Evolutionary conservation across 2,329 filamentous ascomycete species (phyloP), one percentile per base, ranked within the genome.

Genomic region (Xylariaceae sp.): DNA sequence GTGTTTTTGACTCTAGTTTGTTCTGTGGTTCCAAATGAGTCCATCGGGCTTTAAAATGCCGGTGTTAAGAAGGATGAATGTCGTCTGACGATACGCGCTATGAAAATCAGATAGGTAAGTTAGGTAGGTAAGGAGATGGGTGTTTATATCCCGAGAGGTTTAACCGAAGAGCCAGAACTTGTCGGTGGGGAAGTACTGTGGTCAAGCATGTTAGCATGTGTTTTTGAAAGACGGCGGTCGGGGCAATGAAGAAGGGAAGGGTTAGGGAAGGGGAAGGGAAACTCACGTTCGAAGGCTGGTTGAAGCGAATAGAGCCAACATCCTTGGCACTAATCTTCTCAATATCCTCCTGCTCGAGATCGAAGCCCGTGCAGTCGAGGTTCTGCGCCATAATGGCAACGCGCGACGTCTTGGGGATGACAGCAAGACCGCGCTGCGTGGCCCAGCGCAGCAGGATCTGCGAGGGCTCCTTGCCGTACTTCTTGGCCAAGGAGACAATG

Each of bases 391-490:
- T 80, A 66, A 77, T 66, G 18, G 71, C 77, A 63, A 64, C 70
- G 66, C 74, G 81, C 75, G 74, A 87, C 64, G 82, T 87, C 83
- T 93, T 93, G 67, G 89, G 90, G 68, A 94, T 94, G 68, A 94
- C 88, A 52, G 89, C 88, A 58, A 94, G 79, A 37, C 85, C 86
- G 54, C 88, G 82, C 80, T 95, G 90, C 13, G 91, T 95, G 18
- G 90, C 85, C 92, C 92, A 96, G 68, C 91, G 84, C 66, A 96
- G 81, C 62, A 96, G 81, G 34, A 96, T 81, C 81, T 96, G 91
- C 13, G 89, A 88, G 5, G 90, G 81, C 7, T 86, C 85, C 80
- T 88, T 90, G 73, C 77, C 77, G 71, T 90, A 79, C 78, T 89
- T 91, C 69, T 80, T 74, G 15, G 90, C 87, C 63, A 92, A 81